A percentile compares a stretch with the other conserved stretches of the same genome.
Conservation (phyloP, 306 rosid genomes). For the Lathyrus aphaca region DNA sequence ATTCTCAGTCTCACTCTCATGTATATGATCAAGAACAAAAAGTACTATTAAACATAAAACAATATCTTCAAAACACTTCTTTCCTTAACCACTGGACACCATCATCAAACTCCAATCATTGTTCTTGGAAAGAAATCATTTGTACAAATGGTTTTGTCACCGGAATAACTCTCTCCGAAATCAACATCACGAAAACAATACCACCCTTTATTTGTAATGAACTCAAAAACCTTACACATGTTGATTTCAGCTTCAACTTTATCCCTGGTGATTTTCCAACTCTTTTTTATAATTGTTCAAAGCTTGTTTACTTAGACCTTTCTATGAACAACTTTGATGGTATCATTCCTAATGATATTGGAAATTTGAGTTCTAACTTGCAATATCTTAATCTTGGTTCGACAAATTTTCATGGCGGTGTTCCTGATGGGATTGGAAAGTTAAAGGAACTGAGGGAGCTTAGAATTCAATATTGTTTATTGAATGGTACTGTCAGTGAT, state of each 20-base stretch:
- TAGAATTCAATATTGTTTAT: slow-evolving; percentile 20
- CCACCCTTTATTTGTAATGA: slow-evolving; percentile 36
- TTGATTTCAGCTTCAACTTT: slow-evolving; percentile 38
- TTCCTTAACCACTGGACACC: slow-evolving; percentile 37
- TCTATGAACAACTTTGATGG: slow-evolving; percentile 45
- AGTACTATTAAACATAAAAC: slow-evolving; percentile 32
- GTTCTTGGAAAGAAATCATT: slow-evolving; percentile 57
- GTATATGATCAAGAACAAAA: slow-evolving; percentile 34
- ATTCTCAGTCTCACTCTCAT: slow-evolving; percentile 30
- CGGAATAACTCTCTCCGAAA: slow-evolving; percentile 25
- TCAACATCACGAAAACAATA: slow-evolving; percentile 27
- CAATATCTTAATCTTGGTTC: slow-evolving; percentile 42
- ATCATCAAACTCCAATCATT: slow-evolving; percentile 54
- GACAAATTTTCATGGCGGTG: slow-evolving; percentile 40
- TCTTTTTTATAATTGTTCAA: slow-evolving; percentile 37
- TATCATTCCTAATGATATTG: slow-evolving; percentile 39
- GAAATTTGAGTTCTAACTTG: slow-evolving; percentile 16
- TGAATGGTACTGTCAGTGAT: slow-evolving; percentile 37
- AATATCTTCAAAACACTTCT: slow-evolving; percentile 33
- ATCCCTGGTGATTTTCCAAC: slow-evolving; percentile 49
- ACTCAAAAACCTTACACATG: slow-evolving; percentile 37
- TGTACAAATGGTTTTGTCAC: slow-evolving; percentile 36
- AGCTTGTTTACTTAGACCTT: slow-evolving; percentile 33
- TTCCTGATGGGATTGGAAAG: slow-evolving; percentile 42
- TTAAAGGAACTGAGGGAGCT: slow-evolving; percentile 31